Evolutionary conservation across 2,329 filamentous ascomycete genomes (phyloP).

Genomic region (Trichoderma atrobrunneum): DNA sequence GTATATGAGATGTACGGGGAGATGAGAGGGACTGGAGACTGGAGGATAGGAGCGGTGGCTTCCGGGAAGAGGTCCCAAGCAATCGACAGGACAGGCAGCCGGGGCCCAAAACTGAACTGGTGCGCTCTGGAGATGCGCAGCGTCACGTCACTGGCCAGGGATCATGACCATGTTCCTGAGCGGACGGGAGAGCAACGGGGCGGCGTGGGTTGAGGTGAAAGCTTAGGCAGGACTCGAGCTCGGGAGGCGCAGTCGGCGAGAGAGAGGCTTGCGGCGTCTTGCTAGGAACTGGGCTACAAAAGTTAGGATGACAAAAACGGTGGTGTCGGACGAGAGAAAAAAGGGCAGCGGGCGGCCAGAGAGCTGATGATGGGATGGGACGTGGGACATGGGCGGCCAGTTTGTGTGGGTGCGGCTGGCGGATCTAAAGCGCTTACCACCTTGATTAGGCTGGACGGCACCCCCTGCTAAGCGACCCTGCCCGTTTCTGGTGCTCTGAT

Average conservation of each 20-base stretch:
- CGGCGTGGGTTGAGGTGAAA: neutral
- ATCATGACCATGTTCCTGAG: conserved; percentile 35
- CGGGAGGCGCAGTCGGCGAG: conserved; percentile 10
- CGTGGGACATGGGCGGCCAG: conserved; percentile 3
- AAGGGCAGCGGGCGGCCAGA: conserved; percentile 16
- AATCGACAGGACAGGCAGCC: conserved; percentile 16
- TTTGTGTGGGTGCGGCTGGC: conserved; percentile 16
- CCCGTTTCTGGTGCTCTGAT: neutral
- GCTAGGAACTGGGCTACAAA: neutral
- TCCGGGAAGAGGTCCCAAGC: neutral
- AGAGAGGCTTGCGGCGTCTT: conserved; percentile 15
- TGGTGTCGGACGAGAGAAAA: conserved; percentile 15
- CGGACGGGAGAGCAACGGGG: conserved; percentile 7
- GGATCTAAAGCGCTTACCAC: conserved; percentile 19
- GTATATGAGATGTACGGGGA: neutral
- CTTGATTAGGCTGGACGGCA: conserved; percentile 15
- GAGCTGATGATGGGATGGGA: conserved; percentile 18
- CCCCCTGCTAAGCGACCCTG: conserved; percentile 15
- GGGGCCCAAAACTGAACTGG: conserved; percentile 3
- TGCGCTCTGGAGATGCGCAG: conserved; percentile 24
- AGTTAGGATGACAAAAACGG: neutral
- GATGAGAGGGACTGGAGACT: neutral
- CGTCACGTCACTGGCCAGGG: conserved; percentile 32
- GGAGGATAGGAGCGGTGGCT: conserved; percentile 6
- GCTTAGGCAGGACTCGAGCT: conserved; percentile 8